These are phyloP conservation scores for Chloromonas sp. DNA, from an alignment of 163 green algal genomes.

Conservation along the genomic window DNA sequence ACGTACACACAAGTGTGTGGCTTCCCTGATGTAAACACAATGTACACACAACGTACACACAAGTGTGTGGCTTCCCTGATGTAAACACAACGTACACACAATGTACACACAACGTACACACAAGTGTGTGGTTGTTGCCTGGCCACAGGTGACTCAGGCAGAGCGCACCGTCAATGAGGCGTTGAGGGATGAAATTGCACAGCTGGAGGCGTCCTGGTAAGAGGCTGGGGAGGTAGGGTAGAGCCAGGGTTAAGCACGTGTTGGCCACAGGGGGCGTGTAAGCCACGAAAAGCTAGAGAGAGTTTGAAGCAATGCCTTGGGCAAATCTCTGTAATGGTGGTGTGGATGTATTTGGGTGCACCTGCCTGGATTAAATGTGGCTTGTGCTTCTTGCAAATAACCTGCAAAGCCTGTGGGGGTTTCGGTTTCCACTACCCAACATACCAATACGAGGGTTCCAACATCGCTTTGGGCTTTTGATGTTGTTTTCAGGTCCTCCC, in stretches of 20 bases:
- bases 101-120: neutral
- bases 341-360: too few relatives aligned
- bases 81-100: neutral
- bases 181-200: neutral
- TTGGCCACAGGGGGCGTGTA: too few relatives aligned
- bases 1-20: neutral
- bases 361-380: too few relatives aligned
- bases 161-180: neutral
- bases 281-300: too few relatives aligned
- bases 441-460: too few relatives aligned
- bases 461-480: too few relatives aligned
- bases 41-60: neutral
- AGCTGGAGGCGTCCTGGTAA: conserved; percentile 3
- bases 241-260: too few relatives aligned
- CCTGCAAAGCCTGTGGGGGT: too few relatives aligned
- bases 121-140: neutral
- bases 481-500: neutral
- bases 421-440: too few relatives aligned
- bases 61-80: neutral
- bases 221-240: neutral
- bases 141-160: neutral
- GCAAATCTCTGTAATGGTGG: too few relatives aligned
- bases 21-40: neutral
- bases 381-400: too few relatives aligned
- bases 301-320: too few relatives aligned